These are phyloP conservation scores for Fragilaria crotonensis DNA, from an alignment of 108 stramenopile species.

Conservation along the genomic window DNA sequence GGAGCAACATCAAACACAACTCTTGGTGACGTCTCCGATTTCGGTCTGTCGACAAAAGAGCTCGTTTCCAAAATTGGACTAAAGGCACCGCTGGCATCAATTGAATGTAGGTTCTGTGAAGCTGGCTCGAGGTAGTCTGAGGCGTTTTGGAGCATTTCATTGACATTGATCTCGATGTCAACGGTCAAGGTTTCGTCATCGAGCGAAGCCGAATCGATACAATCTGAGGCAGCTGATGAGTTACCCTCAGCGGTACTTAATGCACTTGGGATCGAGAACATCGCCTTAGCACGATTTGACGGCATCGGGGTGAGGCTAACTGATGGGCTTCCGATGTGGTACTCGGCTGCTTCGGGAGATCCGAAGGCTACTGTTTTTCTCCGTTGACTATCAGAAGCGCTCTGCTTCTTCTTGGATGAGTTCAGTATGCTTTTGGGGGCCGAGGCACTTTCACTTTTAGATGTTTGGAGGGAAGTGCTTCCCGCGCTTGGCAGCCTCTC, in stretches of 20 bases:
- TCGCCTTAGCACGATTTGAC: conserved; percentile 31
- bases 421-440: conserved; percentile 37
- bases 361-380: conserved; percentile 65
- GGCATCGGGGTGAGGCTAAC: conserved; percentile 73
- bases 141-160: conserved; percentile 11
- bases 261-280: conserved; percentile 35
- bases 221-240: no score
- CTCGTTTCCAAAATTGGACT: no score
- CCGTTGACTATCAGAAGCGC: background rate
- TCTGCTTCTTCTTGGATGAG: conserved; percentile 20
- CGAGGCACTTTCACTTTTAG: conserved; percentile 5
- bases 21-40: no score
- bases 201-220: background rate
- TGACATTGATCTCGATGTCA: conserved; percentile 17
- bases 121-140: conserved; percentile 8
- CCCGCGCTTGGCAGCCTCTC: no score
- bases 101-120: no score
- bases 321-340: conserved; percentile 73
- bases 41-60: no score
- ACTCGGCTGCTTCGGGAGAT: conserved; percentile 68
- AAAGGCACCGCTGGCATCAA: no score
- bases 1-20: no score
- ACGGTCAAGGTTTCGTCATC: conserved; percentile 14
- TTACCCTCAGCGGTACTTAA: no score
- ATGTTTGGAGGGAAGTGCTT: conserved; percentile 23